These are phyloP conservation scores for Cyclanthera cordifolia DNA, from an alignment of 306 rosid species.

Conservation along the genomic window DNA sequence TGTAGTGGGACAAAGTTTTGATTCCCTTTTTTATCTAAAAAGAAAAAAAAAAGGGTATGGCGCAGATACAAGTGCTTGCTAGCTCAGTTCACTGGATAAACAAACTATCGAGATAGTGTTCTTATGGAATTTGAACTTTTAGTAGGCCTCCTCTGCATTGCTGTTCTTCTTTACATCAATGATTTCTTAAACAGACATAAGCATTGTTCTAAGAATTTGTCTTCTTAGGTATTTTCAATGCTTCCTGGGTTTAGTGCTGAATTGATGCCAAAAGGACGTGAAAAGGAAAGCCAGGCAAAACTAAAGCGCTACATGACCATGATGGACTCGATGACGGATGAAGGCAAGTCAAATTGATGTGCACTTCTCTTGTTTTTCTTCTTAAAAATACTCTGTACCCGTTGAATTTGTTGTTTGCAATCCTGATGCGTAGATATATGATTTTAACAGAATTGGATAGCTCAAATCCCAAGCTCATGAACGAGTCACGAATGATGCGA, in stretches of 20 bases:
- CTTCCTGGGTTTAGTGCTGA: constrained; percentile 71
- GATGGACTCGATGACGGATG: constrained; percentile 96
- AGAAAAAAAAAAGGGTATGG: too few species aligned
- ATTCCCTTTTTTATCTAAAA: too few species aligned
- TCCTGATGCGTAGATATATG: constrained; percentile 14
- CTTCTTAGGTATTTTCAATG: constrained; percentile 58
- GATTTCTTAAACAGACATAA: background rate
- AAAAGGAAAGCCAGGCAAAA: constrained; percentile 85
- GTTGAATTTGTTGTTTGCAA: constrained; percentile 9
- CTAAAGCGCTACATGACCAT: constrained; percentile 88
- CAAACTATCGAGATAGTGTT: background rate
- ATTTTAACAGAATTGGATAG: constrained; percentile 61
- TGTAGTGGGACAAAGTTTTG: too few species aligned
- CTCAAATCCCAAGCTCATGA: constrained; percentile 61
- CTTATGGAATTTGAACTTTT: background rate
- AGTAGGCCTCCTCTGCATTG: too few species aligned
- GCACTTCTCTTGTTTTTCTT: background rate
- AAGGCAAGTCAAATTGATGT: too few species aligned
- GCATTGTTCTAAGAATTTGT: constrained; percentile 11
- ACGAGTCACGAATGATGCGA: constrained; percentile 68
- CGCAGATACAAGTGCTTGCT: too few species aligned
- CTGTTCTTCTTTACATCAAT: background rate
- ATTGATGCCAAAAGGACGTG: constrained; percentile 78
- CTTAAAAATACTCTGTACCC: background rate
- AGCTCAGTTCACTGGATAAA: background rate